phyloP scores from a whole-genome alignment of 352 stramenopile genomes.

The Phytopythium chamaehyphon region DNA sequence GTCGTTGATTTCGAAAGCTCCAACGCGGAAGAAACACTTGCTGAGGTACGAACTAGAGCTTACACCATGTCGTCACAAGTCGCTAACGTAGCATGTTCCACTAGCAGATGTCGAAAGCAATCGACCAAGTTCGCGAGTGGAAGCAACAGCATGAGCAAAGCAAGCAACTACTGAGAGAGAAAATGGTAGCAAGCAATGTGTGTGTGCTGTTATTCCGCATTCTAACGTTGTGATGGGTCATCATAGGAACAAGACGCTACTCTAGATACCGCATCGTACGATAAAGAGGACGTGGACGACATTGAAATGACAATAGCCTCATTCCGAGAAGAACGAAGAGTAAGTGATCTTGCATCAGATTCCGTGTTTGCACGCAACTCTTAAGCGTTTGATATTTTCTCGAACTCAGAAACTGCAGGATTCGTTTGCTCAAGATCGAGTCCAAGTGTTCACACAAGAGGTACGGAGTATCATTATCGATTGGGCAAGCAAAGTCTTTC shows the following conservation, averaged over 20 bases:
- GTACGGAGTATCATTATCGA: neutral
- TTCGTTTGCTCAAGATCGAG: too few relatives aligned
- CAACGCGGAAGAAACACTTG: conserved; percentile 28
- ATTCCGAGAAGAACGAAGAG: conserved; percentile 5
- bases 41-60: conserved; percentile 21
- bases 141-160: conserved; percentile 24
- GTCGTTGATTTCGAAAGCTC: conserved; percentile 24
- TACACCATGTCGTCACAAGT: neutral
- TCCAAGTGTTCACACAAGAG: neutral
- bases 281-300: neutral
- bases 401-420: too few relatives aligned
- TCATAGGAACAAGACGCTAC: conserved; percentile 1
- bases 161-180: conserved; percentile 18
- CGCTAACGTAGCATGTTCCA: neutral
- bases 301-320: neutral
- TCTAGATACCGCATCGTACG: neutral
- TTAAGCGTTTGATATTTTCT: neutral
- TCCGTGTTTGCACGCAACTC: neutral
- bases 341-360: neutral
- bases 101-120: conserved; percentile 39
- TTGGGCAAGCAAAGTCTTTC: neutral
- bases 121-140: conserved; percentile 35
- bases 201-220: neutral
- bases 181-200: conserved; percentile 19
- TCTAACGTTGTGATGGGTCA: too few relatives aligned